Conservation (phyloP, 2,329 filamentous ascomycete genomes). For the Monosporascus sp. region DNA sequence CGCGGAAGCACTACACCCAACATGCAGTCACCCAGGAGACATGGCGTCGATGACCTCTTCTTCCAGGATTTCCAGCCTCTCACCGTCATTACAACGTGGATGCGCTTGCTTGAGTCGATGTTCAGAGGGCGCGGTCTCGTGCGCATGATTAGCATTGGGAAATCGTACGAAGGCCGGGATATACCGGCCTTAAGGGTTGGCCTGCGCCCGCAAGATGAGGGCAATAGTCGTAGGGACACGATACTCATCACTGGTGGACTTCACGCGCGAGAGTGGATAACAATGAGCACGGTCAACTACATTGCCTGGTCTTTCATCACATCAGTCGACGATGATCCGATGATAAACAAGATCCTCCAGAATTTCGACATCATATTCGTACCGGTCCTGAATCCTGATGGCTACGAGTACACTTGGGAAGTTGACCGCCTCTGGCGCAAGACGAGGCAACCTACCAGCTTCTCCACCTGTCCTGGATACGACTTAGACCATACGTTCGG, state of each 20-base stretch:
- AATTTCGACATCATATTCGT: constrained; percentile 85
- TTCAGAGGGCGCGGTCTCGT: constrained; percentile 69
- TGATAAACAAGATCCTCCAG: constrained; percentile 73
- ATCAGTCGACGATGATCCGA: constrained; percentile 66
- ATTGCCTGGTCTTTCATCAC: constrained; percentile 85
- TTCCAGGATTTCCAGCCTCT: constrained; percentile 90
- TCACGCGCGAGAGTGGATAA: constrained; percentile 97
- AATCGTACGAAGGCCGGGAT: constrained; percentile 80
- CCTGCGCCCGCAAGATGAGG: constrained; percentile 25
- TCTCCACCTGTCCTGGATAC: constrained; percentile 79
- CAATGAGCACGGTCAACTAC: constrained; percentile 85
- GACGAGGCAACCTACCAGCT: constrained; percentile 76
- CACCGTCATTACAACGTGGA: constrained; percentile 80
- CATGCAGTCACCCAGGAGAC: constrained; percentile 26
- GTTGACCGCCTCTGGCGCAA: constrained; percentile 92
- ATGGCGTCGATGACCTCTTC: constrained; percentile 66
- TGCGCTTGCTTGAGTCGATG: constrained; percentile 83
- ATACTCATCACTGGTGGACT: constrained; percentile 78
- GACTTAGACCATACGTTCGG: constrained; percentile 86
- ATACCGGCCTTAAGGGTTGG: constrained; percentile 80
- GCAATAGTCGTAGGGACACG: constrained; percentile 58
- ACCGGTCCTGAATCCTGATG: constrained; percentile 87
- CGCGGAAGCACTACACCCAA: constrained; percentile 26
- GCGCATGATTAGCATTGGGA: constrained; percentile 69
- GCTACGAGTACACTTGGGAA: constrained; percentile 91